These are phyloP conservation scores for Tricholoma terreum DNA, from an alignment of 768 basidiomycete species.

Conservation along the genomic window DNA sequence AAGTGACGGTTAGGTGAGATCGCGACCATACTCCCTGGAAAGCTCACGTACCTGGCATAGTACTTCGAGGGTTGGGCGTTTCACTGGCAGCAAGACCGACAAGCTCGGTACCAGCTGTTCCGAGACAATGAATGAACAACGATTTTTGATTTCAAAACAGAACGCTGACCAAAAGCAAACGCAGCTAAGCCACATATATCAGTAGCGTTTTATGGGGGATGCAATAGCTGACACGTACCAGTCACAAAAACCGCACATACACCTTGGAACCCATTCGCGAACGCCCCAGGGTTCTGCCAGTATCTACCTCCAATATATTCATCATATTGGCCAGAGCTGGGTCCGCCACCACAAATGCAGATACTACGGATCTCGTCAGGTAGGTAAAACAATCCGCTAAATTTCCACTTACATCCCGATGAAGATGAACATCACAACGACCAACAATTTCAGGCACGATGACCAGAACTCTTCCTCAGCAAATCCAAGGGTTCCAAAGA, in stretches of 20 bases:
- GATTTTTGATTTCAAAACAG: not conserved
- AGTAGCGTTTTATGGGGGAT: not conserved
- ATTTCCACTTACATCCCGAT: conserved; percentile 36
- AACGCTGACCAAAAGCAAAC: conserved; percentile 35
- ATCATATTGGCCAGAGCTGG: conserved; percentile 30
- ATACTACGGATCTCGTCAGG: conserved; percentile 21
- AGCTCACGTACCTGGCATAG: conserved; percentile 29
- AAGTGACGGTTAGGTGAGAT: not conserved
- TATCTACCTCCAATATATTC: conserved; percentile 36
- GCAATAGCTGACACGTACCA: conserved; percentile 16
- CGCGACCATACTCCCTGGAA: too few relatives aligned
- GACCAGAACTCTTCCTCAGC: conserved; percentile 52
- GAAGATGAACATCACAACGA: conserved; percentile 45
- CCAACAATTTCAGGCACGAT: conserved; percentile 45
- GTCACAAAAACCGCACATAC: conserved; percentile 46
- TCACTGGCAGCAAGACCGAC: conserved; percentile 45
- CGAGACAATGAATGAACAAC: not conserved
- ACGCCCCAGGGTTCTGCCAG: conserved; percentile 39
- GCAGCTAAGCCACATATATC: conserved; percentile 22
- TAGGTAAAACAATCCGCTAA: not conserved
- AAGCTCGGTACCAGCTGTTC: conserved; percentile 43
- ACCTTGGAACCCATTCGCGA: conserved; percentile 46
- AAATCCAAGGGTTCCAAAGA: conserved; percentile 46
- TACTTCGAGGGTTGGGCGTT: conserved; percentile 42
- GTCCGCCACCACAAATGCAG: conserved; percentile 42